Percentiles rank a stretch among this genome's conserved stretches.
phyloP scores from a whole-genome alignment of 495 filamentous ascomycete species.

The Aspergillus steynii region DNA sequence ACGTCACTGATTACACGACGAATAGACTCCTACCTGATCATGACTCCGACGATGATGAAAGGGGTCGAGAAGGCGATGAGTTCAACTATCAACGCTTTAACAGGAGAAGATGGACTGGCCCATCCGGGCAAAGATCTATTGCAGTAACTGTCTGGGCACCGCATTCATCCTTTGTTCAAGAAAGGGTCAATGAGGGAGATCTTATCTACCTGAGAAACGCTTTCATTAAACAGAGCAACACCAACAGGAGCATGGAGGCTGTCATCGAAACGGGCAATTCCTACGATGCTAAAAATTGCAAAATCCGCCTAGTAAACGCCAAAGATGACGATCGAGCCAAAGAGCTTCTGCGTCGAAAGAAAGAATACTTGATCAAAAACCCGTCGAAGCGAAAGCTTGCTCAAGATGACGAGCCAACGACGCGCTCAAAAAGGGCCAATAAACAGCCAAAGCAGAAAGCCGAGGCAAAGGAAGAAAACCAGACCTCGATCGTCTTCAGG shows the following conservation, averaged over 20 bases:
- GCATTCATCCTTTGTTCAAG: slow-evolving; percentile 60
- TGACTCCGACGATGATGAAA: slow-evolving; percentile 39
- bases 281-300: slow-evolving; percentile 48
- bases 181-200: slow-evolving; percentile 54
- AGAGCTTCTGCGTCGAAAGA: slow-evolving; percentile 62
- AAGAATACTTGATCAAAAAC: slow-evolving; percentile 56
- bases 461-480: slow-evolving; percentile 36
- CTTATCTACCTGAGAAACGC: slow-evolving; percentile 72
- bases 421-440: slow-evolving; percentile 34
- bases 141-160: slow-evolving; percentile 71
- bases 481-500: slow-evolving; percentile 20
- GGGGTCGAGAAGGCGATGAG: slow-evolving; percentile 47
- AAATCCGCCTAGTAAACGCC: slow-evolving; percentile 49
- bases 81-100: slow-evolving; percentile 42
- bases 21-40: slow-evolving; percentile 63
- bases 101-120: slow-evolving; percentile 67
- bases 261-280: slow-evolving; percentile 62
- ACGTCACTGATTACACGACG: slow-evolving; percentile 84
- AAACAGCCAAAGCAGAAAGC: slow-evolving; percentile 34
- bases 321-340: slow-evolving; percentile 52
- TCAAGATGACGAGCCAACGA: slow-evolving; percentile 28
- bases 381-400: slow-evolving; percentile 44
- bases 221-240: slow-evolving; percentile 57
- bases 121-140: slow-evolving; percentile 72
- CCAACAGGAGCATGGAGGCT: slow-evolving; percentile 65